phyloP scores from a whole-genome alignment of 2,329 filamentous ascomycete species.

The Paecilomyces dactylethromorphus region DNA sequence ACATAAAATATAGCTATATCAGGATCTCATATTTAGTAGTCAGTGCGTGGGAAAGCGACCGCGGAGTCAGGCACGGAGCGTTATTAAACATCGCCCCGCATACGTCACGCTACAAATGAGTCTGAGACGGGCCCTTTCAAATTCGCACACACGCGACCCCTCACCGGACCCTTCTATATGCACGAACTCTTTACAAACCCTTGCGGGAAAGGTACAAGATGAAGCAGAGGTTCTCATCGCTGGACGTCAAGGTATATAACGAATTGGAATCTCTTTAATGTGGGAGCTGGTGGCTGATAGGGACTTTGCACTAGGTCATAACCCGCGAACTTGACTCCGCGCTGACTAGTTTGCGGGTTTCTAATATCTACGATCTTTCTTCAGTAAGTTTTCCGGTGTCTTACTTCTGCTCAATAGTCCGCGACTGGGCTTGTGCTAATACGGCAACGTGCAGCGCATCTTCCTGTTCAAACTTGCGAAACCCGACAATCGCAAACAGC shows the following conservation, averaged over 20 bases:
- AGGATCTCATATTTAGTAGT: too few relatives aligned
- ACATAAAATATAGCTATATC: too few relatives aligned
- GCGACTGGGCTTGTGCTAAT: not conserved
- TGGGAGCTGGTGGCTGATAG: not conserved
- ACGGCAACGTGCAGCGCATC: slow-evolving; percentile 54
- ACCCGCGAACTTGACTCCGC: slow-evolving; percentile 80
- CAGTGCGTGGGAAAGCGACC: slow-evolving; percentile 11
- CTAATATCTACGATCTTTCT: slow-evolving; percentile 94
- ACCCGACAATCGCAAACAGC: slow-evolving; percentile 78
- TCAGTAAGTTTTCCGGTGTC: slow-evolving; percentile 44
- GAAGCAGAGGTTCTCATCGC: slow-evolving; percentile 55
- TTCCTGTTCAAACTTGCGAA: slow-evolving; percentile 93
- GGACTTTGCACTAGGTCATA: slow-evolving; percentile 61
- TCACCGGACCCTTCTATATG: not conserved
- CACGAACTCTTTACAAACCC: not conserved
- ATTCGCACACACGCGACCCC: not conserved
- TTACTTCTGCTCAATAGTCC: not conserved
- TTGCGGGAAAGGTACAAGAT: slow-evolving; percentile 26
- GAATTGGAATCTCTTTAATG: not conserved
- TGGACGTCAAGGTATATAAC: slow-evolving; percentile 48
- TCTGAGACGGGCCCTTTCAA: not conserved
- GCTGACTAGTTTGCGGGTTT: slow-evolving; percentile 71
- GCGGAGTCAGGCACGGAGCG: slow-evolving; percentile 23
- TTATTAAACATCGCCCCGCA: slow-evolving; percentile 8
- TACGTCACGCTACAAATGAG: slow-evolving; percentile 13